Evolutionary conservation across 345 rosid genomes (phyloP).

Genomic region (Lagerstroemia speciosa): DNA sequence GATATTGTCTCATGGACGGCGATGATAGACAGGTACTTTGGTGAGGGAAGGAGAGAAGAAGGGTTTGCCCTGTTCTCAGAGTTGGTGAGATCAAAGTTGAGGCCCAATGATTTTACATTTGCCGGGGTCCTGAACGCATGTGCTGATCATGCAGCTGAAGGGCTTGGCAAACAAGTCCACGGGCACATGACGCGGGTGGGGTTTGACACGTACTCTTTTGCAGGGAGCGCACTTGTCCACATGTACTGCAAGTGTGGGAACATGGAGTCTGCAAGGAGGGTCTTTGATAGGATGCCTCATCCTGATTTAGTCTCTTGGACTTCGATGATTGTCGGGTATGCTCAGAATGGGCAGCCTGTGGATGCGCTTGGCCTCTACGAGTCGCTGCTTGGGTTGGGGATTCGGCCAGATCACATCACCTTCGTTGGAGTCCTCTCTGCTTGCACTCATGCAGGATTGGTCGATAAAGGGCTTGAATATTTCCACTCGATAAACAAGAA

Average conservation of each 20-base stretch:
- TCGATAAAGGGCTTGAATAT: constrained; percentile 60
- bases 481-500: constrained; percentile 55
- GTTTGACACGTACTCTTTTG: constrained; percentile 56
- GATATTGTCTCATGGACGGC: constrained; percentile 86
- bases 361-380: constrained; percentile 59
- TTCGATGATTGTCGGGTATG: constrained; percentile 65
- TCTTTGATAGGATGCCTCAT: constrained; percentile 36
- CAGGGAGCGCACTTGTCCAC: constrained; percentile 69
- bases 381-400: constrained; percentile 53
- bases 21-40: constrained; percentile 72
- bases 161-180: constrained; percentile 71
- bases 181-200: constrained; percentile 63
- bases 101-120: constrained; percentile 74
- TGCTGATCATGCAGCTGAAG: constrained; percentile 53
- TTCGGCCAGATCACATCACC: constrained; percentile 59
- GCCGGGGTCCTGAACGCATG: constrained; percentile 73
- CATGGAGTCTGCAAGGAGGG: constrained; percentile 52
- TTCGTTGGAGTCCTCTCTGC: constrained; percentile 85
- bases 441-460: constrained; percentile 76
- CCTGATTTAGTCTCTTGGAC: constrained; percentile 82
- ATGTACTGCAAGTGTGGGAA: constrained; percentile 86
- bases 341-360: constrained; percentile 66
- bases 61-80: constrained; percentile 58
- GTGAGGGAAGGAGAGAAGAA: constrained; percentile 46
- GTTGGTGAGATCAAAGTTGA: constrained; percentile 40